Evolutionary conservation across 345 rosid genomes (phyloP), one percentile per base, ranked within the genome.

Genomic region (Citrus trifoliata): DNA sequence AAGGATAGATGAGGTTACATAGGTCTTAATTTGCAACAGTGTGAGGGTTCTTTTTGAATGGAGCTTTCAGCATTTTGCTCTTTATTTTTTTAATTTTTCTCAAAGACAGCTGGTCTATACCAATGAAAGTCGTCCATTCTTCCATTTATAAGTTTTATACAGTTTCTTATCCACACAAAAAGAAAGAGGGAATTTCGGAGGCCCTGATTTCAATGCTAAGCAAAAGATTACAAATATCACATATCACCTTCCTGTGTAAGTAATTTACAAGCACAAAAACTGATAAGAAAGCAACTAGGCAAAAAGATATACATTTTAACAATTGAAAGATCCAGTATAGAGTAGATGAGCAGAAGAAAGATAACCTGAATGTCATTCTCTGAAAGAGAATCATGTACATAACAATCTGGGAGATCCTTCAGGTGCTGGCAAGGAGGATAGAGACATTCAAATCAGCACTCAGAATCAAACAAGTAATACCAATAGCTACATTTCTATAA

Each of bases 351-450:
- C 9, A 16, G 35, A 66, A 46, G 16, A 81, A 67, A 74, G 28
- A 61, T 75, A 73, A 96, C 99, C 94, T 74, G 89, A 80, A 96
- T 85, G 79, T 96, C 99, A 80, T 77, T 89, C 75, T 82, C 88
- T 16, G 97, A 90, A 69, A 96, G 97, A 88, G 84, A 84, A 83
- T 96, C 93, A 88, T 94, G 99, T 68, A 86, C 83, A 72, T 80
- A 81, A 64, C 89, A 88, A 61, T 91, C 97, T 77, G 93, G 95
- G 82, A 90, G 92, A 83, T 83, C 82, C 77, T 71, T 85, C 77
- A 89, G 83, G 83, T 90, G 89, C 99, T 96, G 90, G 40, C 71
- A 74, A 81, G 42, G 74, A 59, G 62, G 84, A 74, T 30, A 70
- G 68, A 72, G 37, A 79, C 68, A 64, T 33, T 77, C 81, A 5